Evolutionary conservation across 495 filamentous ascomycete genomes (phyloP), one percentile per base, ranked within the genome.

Genomic region (Aspergillus cavernicola): DNA sequence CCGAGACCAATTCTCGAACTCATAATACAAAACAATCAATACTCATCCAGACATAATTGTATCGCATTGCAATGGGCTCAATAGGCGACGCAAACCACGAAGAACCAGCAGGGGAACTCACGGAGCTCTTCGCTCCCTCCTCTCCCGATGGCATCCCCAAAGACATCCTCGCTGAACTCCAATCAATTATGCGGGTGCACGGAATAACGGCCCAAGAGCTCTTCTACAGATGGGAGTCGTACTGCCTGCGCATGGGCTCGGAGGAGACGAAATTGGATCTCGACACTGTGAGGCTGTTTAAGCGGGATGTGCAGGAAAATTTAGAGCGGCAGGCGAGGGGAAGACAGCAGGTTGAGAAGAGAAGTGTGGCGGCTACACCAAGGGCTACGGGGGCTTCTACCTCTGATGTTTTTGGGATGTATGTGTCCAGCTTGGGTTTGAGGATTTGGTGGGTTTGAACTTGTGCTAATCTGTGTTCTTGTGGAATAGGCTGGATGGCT

Each of bases 171-270:
- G 70, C 76, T 18, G 92, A 96, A 67, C 74, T 98, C 35, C 79
- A 84, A 60, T 91, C 87, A 23, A 95, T 96, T 58, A 80, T 93
- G 66, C 84, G 85, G 44, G 72, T 97, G 15, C 88, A 96, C 67
- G 78, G 80, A 16, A 79, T 96, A 50, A 74, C 80, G 24, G 75
- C 81, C 22, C 81, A 96, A 63, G 92, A 98, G 60, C 76, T 97
- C 15, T 96, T 87, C 66, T 97, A 85, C 81, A 96, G 97, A 80
- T 98, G 93, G 93, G 92, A 98, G 62, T 89, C 89, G 0, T 97
- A 96, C 75, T 87, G 84, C 64, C 86, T 98, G 59, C 96, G 92
- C 72, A 93, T 97, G 88, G 83, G 83, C 5, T 61, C 77, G 32
- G 87, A 92, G 18, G 85, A 90, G 55, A 84, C 81, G 36, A 88